Conservation (phyloP, 73 alveolate genomes). For the Tetrahymena malaccensis region DNA sequence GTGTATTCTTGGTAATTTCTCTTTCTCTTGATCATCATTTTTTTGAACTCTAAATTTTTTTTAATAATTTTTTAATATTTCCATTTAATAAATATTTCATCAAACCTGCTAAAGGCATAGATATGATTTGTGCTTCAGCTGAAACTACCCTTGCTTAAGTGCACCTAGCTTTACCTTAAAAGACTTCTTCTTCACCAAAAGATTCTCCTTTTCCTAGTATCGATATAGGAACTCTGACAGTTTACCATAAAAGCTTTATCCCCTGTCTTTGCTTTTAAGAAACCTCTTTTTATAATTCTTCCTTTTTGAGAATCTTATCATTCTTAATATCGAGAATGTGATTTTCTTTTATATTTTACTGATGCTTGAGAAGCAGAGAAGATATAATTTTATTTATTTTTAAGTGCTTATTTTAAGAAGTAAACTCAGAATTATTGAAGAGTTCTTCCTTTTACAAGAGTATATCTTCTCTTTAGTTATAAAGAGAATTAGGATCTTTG, state of each 20-base stretch:
- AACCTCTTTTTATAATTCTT: not conserved
- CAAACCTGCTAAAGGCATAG: not conserved
- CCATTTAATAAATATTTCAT: not conserved
- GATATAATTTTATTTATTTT: not conserved
- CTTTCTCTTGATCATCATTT: not conserved
- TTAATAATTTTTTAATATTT: not conserved
- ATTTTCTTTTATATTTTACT: not conserved
- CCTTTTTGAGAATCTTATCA: not conserved
- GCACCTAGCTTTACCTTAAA: not conserved
- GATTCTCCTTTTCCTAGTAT: not conserved
- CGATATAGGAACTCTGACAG: not conserved
- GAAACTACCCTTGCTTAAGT: not conserved
- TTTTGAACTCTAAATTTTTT: not conserved
- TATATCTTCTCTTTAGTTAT: not conserved
- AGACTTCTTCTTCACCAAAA: not conserved
- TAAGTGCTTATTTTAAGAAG: not conserved
- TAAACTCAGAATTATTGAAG: not conserved
- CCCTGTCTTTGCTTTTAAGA: not conserved
- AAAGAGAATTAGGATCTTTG: not conserved
- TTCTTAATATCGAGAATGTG: not conserved
- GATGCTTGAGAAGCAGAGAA: not conserved
- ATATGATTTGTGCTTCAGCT: not conserved
- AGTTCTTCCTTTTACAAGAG: not conserved
- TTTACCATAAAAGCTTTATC: not conserved
- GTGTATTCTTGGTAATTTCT: not conserved